These are phyloP conservation scores for Boletus barrowsii DNA, from an alignment of 768 basidiomycete genomes.

Conservation along the genomic window DNA sequence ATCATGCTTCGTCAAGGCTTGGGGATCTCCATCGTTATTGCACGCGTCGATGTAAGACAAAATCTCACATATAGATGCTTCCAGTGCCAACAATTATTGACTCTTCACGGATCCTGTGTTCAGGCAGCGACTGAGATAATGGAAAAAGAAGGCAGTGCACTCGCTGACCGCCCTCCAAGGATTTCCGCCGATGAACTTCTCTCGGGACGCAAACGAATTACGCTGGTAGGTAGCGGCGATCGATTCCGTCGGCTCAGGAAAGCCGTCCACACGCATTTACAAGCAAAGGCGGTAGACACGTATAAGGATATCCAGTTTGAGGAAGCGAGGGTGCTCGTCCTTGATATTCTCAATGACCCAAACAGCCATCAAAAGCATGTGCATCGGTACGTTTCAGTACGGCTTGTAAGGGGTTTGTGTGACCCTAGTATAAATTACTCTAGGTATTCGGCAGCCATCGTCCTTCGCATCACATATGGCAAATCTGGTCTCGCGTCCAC, in stretches of 20 bases:
- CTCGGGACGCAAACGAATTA: constrained; percentile 51
- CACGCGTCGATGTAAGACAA: constrained; percentile 15
- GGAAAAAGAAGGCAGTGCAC: constrained; percentile 55
- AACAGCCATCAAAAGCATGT: constrained; percentile 39
- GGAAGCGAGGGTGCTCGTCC: constrained; percentile 21
- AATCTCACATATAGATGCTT: background rate
- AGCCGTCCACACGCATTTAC: constrained; percentile 52
- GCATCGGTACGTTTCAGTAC: constrained; percentile 42
- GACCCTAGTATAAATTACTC: background rate
- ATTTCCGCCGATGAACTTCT: constrained; percentile 55
- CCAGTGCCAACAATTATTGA: too few relatives aligned
- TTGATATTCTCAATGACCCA: constrained; percentile 33
- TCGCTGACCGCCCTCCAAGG: constrained; percentile 48
- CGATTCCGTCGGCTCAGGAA: constrained; percentile 54
- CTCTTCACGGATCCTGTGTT: background rate
- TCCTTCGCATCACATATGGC: constrained; percentile 28
- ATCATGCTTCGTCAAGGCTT: constrained; percentile 51
- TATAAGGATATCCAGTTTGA: constrained; percentile 46
- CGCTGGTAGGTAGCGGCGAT: constrained; percentile 48
- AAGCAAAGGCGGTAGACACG: constrained; percentile 42
- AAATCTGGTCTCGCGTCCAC: constrained; percentile 13
- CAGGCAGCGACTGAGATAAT: constrained; percentile 57
- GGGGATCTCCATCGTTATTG: constrained; percentile 15
- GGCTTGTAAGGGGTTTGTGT: background rate
- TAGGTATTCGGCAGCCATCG: constrained; percentile 29